A percentile compares a stretch with the other conserved stretches of the same genome.
Conservation (phyloP, 2,329 filamentous ascomycete species). For the Anthostomella pinea region DNA sequence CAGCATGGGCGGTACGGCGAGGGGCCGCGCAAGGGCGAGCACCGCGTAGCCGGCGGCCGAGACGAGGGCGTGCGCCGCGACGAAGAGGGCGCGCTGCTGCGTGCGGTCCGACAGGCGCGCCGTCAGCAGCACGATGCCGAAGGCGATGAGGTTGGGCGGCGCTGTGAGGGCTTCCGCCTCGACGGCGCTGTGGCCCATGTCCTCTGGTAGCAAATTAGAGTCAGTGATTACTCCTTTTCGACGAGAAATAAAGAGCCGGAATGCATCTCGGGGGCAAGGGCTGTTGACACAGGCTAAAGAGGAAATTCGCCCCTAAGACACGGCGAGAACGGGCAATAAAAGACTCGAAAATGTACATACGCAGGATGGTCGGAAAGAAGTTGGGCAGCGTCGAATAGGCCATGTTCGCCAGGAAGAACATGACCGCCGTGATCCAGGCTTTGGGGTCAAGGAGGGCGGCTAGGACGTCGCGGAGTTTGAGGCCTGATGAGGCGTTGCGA, state of each 20-base stretch:
- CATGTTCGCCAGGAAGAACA: slow-evolving; percentile 87
- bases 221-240: too few relatives aligned
- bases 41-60: slow-evolving; percentile 60
- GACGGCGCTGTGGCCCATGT: slow-evolving; percentile 69
- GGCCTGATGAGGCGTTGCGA: slow-evolving; percentile 24
- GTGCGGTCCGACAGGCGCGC: slow-evolving; percentile 69
- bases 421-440: slow-evolving; percentile 71
- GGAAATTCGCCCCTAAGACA: too few relatives aligned
- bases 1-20: slow-evolving; percentile 42
- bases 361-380: slow-evolving; percentile 80
- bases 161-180: slow-evolving; percentile 75
- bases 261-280: too few relatives aligned
- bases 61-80: slow-evolving; percentile 66
- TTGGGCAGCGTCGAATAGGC: slow-evolving; percentile 85
- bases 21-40: slow-evolving; percentile 56
- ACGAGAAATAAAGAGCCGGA: too few relatives aligned
- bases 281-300: too few relatives aligned
- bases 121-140: slow-evolving; percentile 67
- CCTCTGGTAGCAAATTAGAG: too few relatives aligned
- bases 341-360: too few relatives aligned
- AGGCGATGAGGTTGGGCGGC: slow-evolving; percentile 77
- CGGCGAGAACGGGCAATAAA: too few relatives aligned
- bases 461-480: slow-evolving; percentile 56
- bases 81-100: slow-evolving; percentile 59
- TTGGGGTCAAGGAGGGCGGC: slow-evolving; percentile 63